Evolutionary conservation across 2,329 filamentous ascomycete genomes (phyloP).

Genomic region (Aspergillus aculeatus): DNA sequence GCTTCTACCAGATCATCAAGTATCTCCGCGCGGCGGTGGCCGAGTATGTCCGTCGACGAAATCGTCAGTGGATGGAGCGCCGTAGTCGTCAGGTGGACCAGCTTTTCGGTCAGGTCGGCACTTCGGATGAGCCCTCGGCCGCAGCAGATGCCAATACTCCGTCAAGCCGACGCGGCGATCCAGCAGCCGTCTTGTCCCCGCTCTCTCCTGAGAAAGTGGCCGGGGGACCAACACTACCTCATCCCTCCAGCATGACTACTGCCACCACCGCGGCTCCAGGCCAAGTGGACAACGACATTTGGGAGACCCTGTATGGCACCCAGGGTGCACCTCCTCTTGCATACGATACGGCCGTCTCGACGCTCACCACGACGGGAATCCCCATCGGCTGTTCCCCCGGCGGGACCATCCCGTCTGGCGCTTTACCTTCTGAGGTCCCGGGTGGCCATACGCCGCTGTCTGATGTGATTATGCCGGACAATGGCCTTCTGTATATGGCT

Average conservation of each 20-base stretch:
- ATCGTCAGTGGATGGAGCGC: slow-evolving; percentile 40
- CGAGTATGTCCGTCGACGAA: slow-evolving; percentile 39
- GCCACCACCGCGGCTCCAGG: slow-evolving; percentile 10
- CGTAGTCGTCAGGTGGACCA: slow-evolving; percentile 42
- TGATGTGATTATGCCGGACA: slow-evolving; percentile 33
- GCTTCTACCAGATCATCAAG: slow-evolving; percentile 38
- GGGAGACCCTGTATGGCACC: slow-evolving; percentile 29
- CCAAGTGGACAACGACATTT: slow-evolving; percentile 26
- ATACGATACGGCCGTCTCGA: slow-evolving; percentile 33
- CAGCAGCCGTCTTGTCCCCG: slow-evolving; percentile 22
- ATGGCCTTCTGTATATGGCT: slow-evolving; percentile 35
- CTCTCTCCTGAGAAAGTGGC: slow-evolving; percentile 23
- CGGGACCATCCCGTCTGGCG: slow-evolving; percentile 25
- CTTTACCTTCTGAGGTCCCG: slow-evolving; percentile 10
- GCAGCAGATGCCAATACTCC: slow-evolving; percentile 8
- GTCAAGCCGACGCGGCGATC: slow-evolving; percentile 8
- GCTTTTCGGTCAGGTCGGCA: slow-evolving; percentile 41
- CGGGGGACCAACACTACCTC: slow-evolving; percentile 17
- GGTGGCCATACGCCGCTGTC: slow-evolving; percentile 33
- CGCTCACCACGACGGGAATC: slow-evolving; percentile 34
- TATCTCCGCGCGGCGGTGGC: slow-evolving; percentile 41
- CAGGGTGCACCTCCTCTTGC: slow-evolving; percentile 22
- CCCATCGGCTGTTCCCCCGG: slow-evolving; percentile 34
- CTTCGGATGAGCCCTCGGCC: slow-evolving; percentile 12
- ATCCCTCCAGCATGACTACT: slow-evolving; percentile 11